Conservation (phyloP, 805 yeast genomes). For the Ogataea nonfermentans region DNA sequence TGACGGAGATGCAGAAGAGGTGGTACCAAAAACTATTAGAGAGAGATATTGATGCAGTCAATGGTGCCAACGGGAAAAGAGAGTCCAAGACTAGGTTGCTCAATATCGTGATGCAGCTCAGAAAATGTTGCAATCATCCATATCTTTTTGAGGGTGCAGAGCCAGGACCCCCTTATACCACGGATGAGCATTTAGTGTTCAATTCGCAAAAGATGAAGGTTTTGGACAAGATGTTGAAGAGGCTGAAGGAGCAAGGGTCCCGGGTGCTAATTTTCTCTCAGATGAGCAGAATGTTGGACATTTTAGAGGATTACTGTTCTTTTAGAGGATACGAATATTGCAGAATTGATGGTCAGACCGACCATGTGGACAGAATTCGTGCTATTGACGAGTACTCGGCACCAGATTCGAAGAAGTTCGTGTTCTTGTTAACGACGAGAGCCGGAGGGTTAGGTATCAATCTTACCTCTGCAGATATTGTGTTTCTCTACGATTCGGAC, state of each 20-base stretch:
- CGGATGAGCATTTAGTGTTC: slow-evolving; percentile 77
- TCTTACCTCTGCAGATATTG: slow-evolving; percentile 77
- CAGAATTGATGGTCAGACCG: slow-evolving; percentile 82
- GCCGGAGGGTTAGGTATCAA: slow-evolving; percentile 91
- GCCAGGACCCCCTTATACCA: slow-evolving; percentile 85
- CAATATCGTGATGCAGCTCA: slow-evolving; percentile 80
- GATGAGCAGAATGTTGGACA: slow-evolving; percentile 80
- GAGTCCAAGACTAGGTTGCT: slow-evolving; percentile 74
- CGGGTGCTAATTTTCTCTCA: slow-evolving; percentile 78
- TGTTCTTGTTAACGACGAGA: slow-evolving; percentile 77
- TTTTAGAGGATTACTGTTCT: slow-evolving; percentile 73
- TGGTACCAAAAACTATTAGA: slow-evolving; percentile 78
- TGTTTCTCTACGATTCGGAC: slow-evolving; percentile 73
- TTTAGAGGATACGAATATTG: slow-evolving; percentile 71
- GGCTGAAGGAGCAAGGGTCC: slow-evolving; percentile 65
- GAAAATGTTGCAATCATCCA: slow-evolving; percentile 86
- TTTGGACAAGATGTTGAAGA: slow-evolving; percentile 62
- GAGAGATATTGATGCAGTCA: slow-evolving; percentile 80
- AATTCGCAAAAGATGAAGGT: slow-evolving; percentile 73
- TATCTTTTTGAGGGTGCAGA: slow-evolving; percentile 85
- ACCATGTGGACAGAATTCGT: slow-evolving; percentile 68
- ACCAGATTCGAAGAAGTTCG: slow-evolving; percentile 69
- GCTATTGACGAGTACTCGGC: slow-evolving; percentile 78
- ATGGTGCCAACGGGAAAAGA: slow-evolving; percentile 73
- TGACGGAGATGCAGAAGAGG: slow-evolving; percentile 75